Conservation (phyloP, 2,329 filamentous ascomycete genomes). For the Parafenestella ontariensis region DNA sequence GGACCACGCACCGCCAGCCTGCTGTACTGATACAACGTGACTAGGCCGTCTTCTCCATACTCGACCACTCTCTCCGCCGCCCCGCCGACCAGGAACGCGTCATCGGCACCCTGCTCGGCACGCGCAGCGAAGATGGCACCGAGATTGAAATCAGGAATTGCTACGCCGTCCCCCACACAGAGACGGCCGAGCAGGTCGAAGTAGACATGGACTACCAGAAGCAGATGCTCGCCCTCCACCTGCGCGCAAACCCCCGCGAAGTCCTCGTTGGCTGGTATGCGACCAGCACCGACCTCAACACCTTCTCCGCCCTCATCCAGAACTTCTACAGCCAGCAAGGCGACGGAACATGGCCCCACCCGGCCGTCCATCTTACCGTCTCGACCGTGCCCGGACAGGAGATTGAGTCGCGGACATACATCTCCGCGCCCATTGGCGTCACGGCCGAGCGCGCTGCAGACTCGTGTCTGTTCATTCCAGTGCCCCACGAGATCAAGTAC, state of each 20-base stretch:
- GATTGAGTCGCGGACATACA: constrained; percentile 91
- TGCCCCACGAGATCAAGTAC: constrained; percentile 93
- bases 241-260: constrained; percentile 93
- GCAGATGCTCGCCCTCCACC: constrained; percentile 94
- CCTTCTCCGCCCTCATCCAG: constrained; percentile 97
- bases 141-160: constrained; percentile 95
- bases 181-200: constrained; percentile 98
- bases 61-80: constrained; percentile 92
- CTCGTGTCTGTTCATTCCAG: constrained; percentile 96
- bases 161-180: constrained; percentile 98
- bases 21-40: constrained; percentile 9
- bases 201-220: constrained; percentile 99
- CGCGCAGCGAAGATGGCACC: constrained; percentile 92
- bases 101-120: constrained; percentile 93
- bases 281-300: constrained; percentile 95
- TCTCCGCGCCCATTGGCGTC: constrained; percentile 92
- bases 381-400: constrained; percentile 87
- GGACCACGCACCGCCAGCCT: constrained; percentile 1
- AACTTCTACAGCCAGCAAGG: constrained; percentile 99
- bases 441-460: constrained; percentile 94
- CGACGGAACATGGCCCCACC: constrained; percentile 95
- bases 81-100: constrained; percentile 93
- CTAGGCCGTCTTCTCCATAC: constrained; percentile 69
- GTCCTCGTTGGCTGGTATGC: constrained; percentile 98
- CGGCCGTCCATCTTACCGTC: constrained; percentile 96